These are phyloP conservation scores for Eimeria nieschulzi DNA, from an alignment of 169 alveolate species.

Conservation along the genomic window DNA sequence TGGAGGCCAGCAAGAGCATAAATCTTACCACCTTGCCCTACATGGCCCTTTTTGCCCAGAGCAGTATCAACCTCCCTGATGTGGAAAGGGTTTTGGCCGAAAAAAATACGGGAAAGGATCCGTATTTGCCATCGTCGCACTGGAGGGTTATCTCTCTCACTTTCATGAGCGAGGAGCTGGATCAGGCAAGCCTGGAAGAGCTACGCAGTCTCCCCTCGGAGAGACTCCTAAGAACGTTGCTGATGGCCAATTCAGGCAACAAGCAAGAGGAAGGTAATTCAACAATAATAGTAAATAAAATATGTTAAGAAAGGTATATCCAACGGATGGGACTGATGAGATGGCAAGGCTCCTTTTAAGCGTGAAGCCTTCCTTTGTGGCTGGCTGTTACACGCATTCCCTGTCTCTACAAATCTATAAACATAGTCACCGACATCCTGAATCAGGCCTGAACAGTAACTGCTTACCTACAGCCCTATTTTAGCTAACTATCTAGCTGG, in stretches of 20 bases:
- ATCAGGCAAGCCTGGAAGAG: constrained; percentile 81
- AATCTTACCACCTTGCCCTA: constrained; percentile 67
- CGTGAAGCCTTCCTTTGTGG: no score
- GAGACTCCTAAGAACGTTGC: constrained; percentile 82
- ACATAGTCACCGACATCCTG: no score
- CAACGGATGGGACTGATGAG: no score
- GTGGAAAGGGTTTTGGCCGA: constrained; percentile 66
- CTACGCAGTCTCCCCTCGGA: constrained; percentile 87
- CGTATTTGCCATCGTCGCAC: constrained; percentile 67
- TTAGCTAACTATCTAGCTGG: neutral
- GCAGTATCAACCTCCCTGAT: constrained; percentile 68
- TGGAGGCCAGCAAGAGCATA: constrained; percentile 68
- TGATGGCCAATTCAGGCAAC: constrained; percentile 77
- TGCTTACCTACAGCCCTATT: neutral
- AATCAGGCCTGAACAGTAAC: no score
- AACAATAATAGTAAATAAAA: neutral
- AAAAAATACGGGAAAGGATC: constrained; percentile 49
- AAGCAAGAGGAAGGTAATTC: constrained; percentile 27
- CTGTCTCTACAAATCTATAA: no score
- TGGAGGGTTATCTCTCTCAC: constrained; percentile 88
- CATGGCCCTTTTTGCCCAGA: constrained; percentile 69
- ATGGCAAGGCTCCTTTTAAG: no score
- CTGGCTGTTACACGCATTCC: no score
- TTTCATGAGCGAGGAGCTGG: constrained; percentile 88
- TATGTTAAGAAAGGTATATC: no score